Evolutionary conservation across 2,329 filamentous ascomycete species (phyloP).

Genomic region (Alternaria ventricosa): DNA sequence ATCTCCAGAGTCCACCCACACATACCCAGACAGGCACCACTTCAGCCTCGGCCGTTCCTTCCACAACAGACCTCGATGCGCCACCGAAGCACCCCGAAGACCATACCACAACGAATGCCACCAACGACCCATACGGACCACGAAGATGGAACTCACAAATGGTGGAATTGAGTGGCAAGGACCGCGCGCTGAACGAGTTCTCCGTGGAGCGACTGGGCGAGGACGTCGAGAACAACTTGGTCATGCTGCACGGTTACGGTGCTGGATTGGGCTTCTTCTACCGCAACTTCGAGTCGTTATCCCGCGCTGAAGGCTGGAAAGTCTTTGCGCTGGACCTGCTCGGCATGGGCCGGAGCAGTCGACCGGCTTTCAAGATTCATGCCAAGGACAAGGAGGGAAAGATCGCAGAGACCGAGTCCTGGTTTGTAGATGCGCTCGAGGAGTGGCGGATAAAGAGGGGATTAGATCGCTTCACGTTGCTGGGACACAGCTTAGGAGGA

Average conservation of each 20-base stretch:
- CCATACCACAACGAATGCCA: slow-evolving; percentile 54
- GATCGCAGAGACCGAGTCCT: slow-evolving; percentile 87
- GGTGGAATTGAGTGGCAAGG: slow-evolving; percentile 82
- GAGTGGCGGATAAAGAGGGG: slow-evolving; percentile 91
- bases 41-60: slow-evolving; percentile 52
- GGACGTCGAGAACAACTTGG: slow-evolving; percentile 80
- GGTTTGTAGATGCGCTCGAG: slow-evolving; percentile 95
- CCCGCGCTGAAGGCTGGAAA: slow-evolving; percentile 79
- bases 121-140: slow-evolving; percentile 80
- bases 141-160: slow-evolving; percentile 86
- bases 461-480: slow-evolving; percentile 89
- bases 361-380: slow-evolving; percentile 83
- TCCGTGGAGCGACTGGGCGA: slow-evolving; percentile 85
- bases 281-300: slow-evolving; percentile 92
- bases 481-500: slow-evolving; percentile 92
- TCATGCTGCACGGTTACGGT: slow-evolving; percentile 97
- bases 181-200: slow-evolving; percentile 90
- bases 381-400: slow-evolving; percentile 81
- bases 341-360: slow-evolving; percentile 88
- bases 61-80: slow-evolving; percentile 49
- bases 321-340: slow-evolving; percentile 94
- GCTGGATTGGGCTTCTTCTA: slow-evolving; percentile 98
- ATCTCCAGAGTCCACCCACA: slow-evolving; percentile 74
- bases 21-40: slow-evolving; percentile 69
- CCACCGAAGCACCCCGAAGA: slow-evolving; percentile 47